A percentile compares a stretch with the other conserved stretches of the same genome.
Conservation (phyloP, 2,329 filamentous ascomycete genomes). For the Trichoderma hamatum region DNA sequence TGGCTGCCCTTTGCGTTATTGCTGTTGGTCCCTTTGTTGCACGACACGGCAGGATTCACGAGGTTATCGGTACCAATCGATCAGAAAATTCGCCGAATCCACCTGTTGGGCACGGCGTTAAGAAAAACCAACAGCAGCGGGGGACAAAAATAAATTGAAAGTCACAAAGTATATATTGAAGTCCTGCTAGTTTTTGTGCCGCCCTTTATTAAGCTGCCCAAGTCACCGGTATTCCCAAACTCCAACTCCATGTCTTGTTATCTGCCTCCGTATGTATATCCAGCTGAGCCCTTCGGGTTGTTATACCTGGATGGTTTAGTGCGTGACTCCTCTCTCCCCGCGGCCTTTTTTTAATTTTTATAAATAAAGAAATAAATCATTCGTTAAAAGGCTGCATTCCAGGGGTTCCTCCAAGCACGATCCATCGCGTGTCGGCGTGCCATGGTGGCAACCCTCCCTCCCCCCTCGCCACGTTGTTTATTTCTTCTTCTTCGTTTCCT, state of each 20-base stretch:
- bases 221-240: too few species aligned
- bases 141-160: too few species aligned
- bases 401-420: neutral
- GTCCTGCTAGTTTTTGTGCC: too few species aligned
- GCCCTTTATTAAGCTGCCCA: too few species aligned
- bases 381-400: neutral
- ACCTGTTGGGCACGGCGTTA: neutral
- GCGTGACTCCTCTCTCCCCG: neutral
- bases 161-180: too few species aligned
- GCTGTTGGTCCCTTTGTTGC: neutral
- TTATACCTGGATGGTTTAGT: neutral
- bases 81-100: neutral
- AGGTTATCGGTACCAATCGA: neutral
- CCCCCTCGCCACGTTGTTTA: neutral
- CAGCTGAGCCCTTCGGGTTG: neutral
- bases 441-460: neutral
- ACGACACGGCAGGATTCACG: neutral
- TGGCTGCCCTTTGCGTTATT: neutral
- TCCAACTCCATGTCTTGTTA: neutral
- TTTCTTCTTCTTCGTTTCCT: neutral
- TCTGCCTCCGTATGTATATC: too few species aligned
- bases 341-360: neutral
- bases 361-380: neutral
- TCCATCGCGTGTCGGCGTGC: slow-evolving; percentile 16
- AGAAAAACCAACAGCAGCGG: too few species aligned